phyloP scores from a whole-genome alignment of 495 filamentous ascomycete species.

The Jackrogersella minutella region DNA sequence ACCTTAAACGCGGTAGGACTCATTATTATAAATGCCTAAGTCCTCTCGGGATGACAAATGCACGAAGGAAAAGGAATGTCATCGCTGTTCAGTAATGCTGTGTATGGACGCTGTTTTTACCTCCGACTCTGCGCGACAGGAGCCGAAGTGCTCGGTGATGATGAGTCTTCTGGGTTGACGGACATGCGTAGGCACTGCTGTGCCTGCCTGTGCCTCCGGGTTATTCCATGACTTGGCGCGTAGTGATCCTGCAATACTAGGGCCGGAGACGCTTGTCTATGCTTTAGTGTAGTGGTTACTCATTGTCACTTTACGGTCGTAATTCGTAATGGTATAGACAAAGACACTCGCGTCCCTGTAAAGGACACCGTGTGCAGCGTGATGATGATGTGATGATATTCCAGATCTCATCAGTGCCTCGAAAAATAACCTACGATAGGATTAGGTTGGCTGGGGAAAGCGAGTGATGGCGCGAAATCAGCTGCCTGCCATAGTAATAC shows the following conservation, averaged over 20 bases:
- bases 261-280: neutral
- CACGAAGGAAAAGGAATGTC: neutral
- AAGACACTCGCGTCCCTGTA: neutral
- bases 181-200: neutral
- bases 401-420: conserved; percentile 6
- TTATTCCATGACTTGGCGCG: neutral
- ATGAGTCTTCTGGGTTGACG: neutral
- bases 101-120: neutral
- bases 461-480: neutral
- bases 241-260: neutral
- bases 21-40: neutral
- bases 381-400: neutral
- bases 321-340: no score
- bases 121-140: neutral
- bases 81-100: neutral
- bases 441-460: conserved; percentile 3
- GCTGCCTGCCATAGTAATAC: neutral
- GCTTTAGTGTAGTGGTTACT: neutral
- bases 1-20: neutral
- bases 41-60: neutral
- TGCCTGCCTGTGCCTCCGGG: conserved; percentile 1
- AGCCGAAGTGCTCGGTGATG: no score
- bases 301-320: neutral
- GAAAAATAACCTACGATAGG: neutral
- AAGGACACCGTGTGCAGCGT: conserved; percentile 1